A percentile compares a stretch with the other conserved stretches of the same genome.
phyloP scores from a whole-genome alignment of 2,329 filamentous ascomycete genomes.

The Stachybotrys elegans region DNA sequence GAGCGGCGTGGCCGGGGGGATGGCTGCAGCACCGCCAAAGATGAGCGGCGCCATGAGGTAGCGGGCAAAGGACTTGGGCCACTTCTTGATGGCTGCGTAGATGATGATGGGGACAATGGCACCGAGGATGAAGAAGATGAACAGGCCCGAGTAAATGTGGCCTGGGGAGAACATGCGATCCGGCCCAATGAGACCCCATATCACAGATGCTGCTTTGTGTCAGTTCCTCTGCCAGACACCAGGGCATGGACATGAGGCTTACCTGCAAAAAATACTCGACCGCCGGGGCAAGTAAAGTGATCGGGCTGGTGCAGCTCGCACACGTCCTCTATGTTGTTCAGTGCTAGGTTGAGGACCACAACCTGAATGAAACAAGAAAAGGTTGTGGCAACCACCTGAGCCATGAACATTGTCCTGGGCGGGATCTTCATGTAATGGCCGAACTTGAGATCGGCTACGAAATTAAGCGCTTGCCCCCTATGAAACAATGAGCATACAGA shows the following conservation, averaged over 20 bases:
- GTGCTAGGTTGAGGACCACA: conserved; percentile 56
- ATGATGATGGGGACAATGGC: conserved; percentile 47
- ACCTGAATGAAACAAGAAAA: conserved; percentile 64
- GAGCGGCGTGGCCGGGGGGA: conserved; percentile 64
- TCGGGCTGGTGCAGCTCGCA: conserved; percentile 54
- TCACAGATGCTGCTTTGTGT: conserved; percentile 47
- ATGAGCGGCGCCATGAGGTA: conserved; percentile 59
- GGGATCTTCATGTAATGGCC: conserved; percentile 72
- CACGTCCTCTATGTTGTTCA: conserved; percentile 56
- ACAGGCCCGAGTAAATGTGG: conserved; percentile 56
- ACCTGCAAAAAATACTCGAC: conserved; percentile 60
- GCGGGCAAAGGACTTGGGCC: conserved; percentile 43
- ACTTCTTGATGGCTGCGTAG: conserved; percentile 43
- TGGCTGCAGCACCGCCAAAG: conserved; percentile 53
- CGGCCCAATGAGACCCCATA: conserved; percentile 63
- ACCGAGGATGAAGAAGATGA: conserved; percentile 55
- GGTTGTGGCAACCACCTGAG: conserved; percentile 61
- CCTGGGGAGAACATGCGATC: conserved; percentile 59
- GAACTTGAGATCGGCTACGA: conserved; percentile 63
- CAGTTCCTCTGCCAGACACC: not conserved
- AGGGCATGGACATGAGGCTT: conserved; percentile 11
- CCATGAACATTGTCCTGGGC: conserved; percentile 61
- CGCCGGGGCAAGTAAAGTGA: conserved; percentile 59
- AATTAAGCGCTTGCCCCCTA: conserved; percentile 56
- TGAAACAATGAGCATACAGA: conserved; percentile 5